Evolutionary conservation across 2,329 filamentous ascomycete genomes (phyloP).

Genomic region (Hypoxylon sp.): DNA sequence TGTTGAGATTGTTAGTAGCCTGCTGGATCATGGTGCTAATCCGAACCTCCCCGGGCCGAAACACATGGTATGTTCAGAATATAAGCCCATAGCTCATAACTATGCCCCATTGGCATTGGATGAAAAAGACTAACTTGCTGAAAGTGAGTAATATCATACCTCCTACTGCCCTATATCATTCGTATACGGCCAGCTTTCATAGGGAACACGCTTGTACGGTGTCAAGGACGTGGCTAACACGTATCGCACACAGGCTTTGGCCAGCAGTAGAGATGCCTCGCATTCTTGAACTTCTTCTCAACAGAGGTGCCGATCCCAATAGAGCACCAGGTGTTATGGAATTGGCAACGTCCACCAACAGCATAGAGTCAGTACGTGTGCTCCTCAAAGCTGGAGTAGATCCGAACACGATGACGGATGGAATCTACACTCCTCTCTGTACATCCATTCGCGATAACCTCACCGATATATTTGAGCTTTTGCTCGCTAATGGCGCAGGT

Average conservation of each 20-base stretch:
- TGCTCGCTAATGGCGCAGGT: constrained; percentile 61
- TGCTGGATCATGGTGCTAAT: constrained; percentile 68
- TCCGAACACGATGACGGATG: constrained; percentile 69
- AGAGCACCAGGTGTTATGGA: constrained; percentile 71
- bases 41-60: constrained; percentile 74
- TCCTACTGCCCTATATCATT: background rate
- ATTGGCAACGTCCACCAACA: constrained; percentile 69
- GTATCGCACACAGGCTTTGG: constrained; percentile 24
- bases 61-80: constrained; percentile 66
- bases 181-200: too few relatives aligned
- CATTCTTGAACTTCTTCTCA: constrained; percentile 56
- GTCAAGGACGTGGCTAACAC: constrained; percentile 1
- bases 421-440: constrained; percentile 72
- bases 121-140: background rate
- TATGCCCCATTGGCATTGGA: too few relatives aligned
- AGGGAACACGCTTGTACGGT: too few relatives aligned
- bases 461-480: constrained; percentile 66
- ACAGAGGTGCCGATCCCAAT: constrained; percentile 65
- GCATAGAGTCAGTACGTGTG: constrained; percentile 65
- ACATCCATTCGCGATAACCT: constrained; percentile 73
- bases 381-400: constrained; percentile 67
- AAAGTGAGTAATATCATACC: constrained; percentile 13
- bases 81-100: background rate
- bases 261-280: constrained; percentile 28
- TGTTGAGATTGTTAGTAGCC: constrained; percentile 54